phyloP scores from a whole-genome alignment of 345 rosid species.

The Arabidopsis arenosa region DNA sequence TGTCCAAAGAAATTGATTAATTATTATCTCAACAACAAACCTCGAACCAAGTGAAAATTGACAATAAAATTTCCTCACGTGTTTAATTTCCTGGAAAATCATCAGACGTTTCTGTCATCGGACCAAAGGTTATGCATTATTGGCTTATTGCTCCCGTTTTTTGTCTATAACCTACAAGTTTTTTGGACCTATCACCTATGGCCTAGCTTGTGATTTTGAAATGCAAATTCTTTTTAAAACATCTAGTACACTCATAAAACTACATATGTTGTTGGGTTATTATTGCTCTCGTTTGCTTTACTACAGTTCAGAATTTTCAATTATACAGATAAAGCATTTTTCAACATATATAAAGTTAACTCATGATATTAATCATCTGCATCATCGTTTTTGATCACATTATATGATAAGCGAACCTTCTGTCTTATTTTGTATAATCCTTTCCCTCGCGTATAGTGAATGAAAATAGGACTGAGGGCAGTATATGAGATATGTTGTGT shows the following conservation, averaged over 20 bases:
- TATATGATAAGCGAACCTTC: not conserved
- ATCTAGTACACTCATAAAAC: not conserved
- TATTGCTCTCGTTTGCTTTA: conserved; percentile 4
- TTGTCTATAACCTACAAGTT: not conserved
- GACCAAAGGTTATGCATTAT: not conserved
- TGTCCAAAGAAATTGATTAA: too few relatives aligned
- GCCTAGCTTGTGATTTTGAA: not conserved
- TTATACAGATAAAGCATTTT: not conserved
- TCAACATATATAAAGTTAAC: too few relatives aligned
- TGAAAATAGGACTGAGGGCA: too few relatives aligned
- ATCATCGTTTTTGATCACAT: conserved; percentile 8
- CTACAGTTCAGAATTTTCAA: not conserved
- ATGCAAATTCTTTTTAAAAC: not conserved
- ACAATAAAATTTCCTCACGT: not conserved
- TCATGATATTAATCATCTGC: conserved; percentile 4
- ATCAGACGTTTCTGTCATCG: not conserved
- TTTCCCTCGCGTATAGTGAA: not conserved
- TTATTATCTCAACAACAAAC: not conserved
- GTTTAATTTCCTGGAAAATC: not conserved
- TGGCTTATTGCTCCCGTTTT: conserved; percentile 12
- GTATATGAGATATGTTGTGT: too few relatives aligned
- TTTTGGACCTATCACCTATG: not conserved
- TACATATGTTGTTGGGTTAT: not conserved
- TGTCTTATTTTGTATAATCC: not conserved
- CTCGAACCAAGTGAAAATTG: not conserved